These are phyloP conservation scores for Cystofilobasidium ferigula DNA, from an alignment of 768 basidiomycete species.

Conservation along the genomic window DNA sequence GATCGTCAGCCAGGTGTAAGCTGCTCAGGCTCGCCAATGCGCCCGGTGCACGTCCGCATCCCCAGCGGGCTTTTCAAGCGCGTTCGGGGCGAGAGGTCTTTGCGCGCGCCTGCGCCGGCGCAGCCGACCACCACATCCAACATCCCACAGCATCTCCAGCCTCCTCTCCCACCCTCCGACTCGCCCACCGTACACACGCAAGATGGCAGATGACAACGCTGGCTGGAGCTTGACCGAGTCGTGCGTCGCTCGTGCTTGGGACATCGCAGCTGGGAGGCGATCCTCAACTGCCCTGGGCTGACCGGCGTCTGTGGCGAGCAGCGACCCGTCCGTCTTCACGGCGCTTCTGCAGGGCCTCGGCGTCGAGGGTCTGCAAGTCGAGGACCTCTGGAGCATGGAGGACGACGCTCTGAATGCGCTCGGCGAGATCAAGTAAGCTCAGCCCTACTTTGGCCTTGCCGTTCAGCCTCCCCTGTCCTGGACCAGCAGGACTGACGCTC, in stretches of 20 bases:
- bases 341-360: conserved; percentile 13
- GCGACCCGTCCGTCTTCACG: conserved; percentile 25
- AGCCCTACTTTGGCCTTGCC: background rate
- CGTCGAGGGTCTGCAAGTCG: conserved; percentile 23
- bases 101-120: too few relatives aligned
- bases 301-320: background rate
- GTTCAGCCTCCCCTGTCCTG: background rate
- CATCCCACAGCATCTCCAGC: background rate
- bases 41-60: too few relatives aligned
- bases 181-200: background rate
- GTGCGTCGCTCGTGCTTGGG: background rate
- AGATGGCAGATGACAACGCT: conserved; percentile 17
- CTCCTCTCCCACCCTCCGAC: background rate
- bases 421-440: conserved; percentile 12
- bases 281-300: background rate
- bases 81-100: too few relatives aligned
- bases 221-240: conserved; percentile 26
- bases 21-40: too few relatives aligned
- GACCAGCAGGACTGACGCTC: background rate
- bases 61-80: too few relatives aligned
- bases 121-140: too few relatives aligned
- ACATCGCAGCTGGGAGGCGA: background rate
- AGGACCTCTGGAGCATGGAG: conserved; percentile 20
- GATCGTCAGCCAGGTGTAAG: too few relatives aligned
- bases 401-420: conserved; percentile 4